phyloP scores from a whole-genome alignment of 305 asterid genomes.

The Ruellia speciosa region DNA sequence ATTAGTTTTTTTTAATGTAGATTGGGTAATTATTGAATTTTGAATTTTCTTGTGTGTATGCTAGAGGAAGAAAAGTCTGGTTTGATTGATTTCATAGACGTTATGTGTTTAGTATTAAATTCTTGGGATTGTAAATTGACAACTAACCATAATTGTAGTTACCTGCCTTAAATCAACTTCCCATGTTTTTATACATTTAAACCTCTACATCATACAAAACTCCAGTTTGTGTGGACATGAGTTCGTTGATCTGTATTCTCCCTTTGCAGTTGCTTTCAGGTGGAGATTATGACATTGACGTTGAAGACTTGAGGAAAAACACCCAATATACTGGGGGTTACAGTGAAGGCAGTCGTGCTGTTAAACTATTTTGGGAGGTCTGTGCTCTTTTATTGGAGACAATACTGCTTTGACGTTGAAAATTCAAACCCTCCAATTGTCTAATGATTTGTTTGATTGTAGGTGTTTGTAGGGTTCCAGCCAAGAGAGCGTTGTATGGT shows the following conservation, averaged over 20 bases:
- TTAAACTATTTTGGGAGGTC: constrained; percentile 98
- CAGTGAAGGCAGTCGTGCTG: constrained; percentile 71
- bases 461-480: constrained; percentile 75
- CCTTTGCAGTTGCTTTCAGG: constrained; percentile 80
- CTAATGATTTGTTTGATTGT: constrained; percentile 21
- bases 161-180: too few relatives aligned
- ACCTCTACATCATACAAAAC: constrained; percentile 2
- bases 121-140: too few relatives aligned
- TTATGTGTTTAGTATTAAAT: too few relatives aligned
- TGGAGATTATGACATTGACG: constrained; percentile 86
- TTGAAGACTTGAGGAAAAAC: constrained; percentile 70
- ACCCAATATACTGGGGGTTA: constrained; percentile 92
- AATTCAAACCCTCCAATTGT: too few relatives aligned
- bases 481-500: constrained; percentile 88
- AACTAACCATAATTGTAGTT: too few relatives aligned
- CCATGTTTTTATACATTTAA: neutral
- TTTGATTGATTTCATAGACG: too few relatives aligned
- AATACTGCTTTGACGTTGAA: too few relatives aligned
- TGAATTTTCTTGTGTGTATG: too few relatives aligned
- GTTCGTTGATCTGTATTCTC: constrained; percentile 21
- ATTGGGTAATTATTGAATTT: too few relatives aligned
- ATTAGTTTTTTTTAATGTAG: too few relatives aligned
- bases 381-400: neutral
- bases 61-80: too few relatives aligned
- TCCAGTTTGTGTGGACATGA: constrained; percentile 7